Percentiles rank a stretch among this genome's conserved stretches.
Evolutionary conservation across 441 rosid species (phyloP).

Genomic region (Pelargonium hybrid): DNA sequence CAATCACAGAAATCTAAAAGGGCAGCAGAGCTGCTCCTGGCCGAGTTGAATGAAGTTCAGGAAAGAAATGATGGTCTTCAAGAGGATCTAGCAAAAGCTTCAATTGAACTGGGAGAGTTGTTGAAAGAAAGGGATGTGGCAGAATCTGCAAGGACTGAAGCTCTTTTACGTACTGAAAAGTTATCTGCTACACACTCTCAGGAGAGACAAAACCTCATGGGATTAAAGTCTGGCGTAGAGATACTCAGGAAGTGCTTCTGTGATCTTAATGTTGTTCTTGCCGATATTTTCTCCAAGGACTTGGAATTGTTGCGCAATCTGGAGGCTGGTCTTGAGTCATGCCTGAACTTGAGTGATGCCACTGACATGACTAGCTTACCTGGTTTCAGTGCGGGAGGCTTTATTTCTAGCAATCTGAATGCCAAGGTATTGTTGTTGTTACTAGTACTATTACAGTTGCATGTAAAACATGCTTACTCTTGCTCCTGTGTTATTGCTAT

Average conservation of each 20-base stretch:
- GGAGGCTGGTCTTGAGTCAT: constrained; percentile 44
- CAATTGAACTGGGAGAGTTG: constrained; percentile 43
- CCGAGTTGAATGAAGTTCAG: constrained; percentile 95
- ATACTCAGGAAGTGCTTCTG: constrained; percentile 42
- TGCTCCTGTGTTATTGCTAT: neutral
- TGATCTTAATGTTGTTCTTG: constrained; percentile 35
- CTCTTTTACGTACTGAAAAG: constrained; percentile 45
- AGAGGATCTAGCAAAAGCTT: constrained; percentile 59
- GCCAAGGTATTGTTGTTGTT: constrained; percentile 40
- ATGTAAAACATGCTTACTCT: neutral
- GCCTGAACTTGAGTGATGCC: constrained; percentile 34
- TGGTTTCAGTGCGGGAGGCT: constrained; percentile 20
- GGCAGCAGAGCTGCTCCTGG: constrained; percentile 88
- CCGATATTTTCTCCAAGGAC: constrained; percentile 49
- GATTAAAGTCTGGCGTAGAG: constrained; percentile 37
- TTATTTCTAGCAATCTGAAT: constrained; percentile 20
- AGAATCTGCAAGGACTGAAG: constrained; percentile 64
- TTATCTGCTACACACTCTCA: constrained; percentile 35
- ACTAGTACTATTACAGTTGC: neutral
- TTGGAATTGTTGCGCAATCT: constrained; percentile 56
- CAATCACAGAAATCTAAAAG: constrained; percentile 74
- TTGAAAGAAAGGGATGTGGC: constrained; percentile 47
- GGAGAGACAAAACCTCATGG: constrained; percentile 45
- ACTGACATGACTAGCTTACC: constrained; percentile 31
- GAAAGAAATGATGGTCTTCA: constrained; percentile 91